These are phyloP conservation scores for Microthlaspi erraticum DNA, from an alignment of 345 rosid genomes.

Conservation along the genomic window DNA sequence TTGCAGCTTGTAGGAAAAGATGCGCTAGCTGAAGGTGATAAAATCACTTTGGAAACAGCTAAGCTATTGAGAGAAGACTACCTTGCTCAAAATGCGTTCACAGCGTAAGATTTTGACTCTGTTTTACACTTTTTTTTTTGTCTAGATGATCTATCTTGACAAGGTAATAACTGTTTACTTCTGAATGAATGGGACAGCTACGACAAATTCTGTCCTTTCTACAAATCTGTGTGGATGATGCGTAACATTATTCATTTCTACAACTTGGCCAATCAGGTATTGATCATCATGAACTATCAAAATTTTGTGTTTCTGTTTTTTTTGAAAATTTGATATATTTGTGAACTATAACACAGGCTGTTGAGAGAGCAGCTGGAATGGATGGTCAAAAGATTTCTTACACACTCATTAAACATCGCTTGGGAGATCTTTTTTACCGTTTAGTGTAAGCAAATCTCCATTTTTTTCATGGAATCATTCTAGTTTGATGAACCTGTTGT, in stretches of 20 bases:
- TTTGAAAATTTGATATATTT: neutral
- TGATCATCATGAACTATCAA: neutral
- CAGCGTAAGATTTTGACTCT: conserved; percentile 67
- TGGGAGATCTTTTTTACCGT: conserved; percentile 94
- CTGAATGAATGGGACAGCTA: conserved; percentile 56
- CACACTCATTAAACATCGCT: conserved; percentile 83
- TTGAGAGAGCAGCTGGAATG: conserved; percentile 96
- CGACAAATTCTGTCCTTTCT: conserved; percentile 97
- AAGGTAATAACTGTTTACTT: neutral
- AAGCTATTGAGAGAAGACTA: conserved; percentile 98
- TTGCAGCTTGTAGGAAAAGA: conserved; percentile 97
- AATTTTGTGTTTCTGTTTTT: neutral
- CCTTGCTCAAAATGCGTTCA: conserved; percentile 98
- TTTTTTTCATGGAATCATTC: neutral
- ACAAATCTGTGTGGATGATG: conserved; percentile 99
- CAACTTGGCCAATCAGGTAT: conserved; percentile 94
- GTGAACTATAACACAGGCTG: conserved; percentile 62
- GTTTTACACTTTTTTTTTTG: neutral
- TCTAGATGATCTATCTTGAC: neutral
- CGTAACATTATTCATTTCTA: conserved; percentile 95
- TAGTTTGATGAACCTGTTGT: neutral
- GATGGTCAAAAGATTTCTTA: conserved; percentile 96
- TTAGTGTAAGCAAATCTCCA: conserved; percentile 66
- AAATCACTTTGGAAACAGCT: conserved; percentile 94
- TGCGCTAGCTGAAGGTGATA: conserved; percentile 94